Evolutionary conservation across 1,284 basidiomycete species (phyloP).

Genomic region (Fistulinella staudtii): DNA sequence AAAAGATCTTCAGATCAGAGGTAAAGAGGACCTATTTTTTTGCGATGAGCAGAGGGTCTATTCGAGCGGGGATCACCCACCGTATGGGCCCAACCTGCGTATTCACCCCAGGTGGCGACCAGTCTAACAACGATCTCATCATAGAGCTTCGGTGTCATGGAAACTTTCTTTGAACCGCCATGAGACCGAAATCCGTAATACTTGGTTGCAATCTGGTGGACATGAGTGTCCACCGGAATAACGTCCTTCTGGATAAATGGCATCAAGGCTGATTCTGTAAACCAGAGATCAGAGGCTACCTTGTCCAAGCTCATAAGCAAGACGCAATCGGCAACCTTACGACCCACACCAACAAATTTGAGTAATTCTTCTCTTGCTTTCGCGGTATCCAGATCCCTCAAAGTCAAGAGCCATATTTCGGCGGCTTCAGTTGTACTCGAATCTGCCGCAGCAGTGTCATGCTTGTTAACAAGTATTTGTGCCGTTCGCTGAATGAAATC

Average conservation of each 20-base stretch:
- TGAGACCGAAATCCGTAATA: constrained; percentile 69
- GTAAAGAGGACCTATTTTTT: constrained; percentile 52
- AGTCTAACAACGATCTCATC: constrained; percentile 71
- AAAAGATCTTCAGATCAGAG: constrained; percentile 50
- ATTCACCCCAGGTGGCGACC: constrained; percentile 69
- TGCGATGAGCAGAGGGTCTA: constrained; percentile 4
- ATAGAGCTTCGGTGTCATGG: constrained; percentile 78
- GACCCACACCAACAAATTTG: constrained; percentile 85
- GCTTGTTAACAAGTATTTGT: constrained; percentile 65
- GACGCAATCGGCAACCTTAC: constrained; percentile 95
- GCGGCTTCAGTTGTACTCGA: constrained; percentile 35
- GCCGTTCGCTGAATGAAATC: constrained; percentile 86
- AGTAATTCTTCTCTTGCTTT: constrained; percentile 75
- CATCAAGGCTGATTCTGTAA: too few relatives aligned
- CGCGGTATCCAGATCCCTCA: constrained; percentile 52
- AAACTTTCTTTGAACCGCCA: constrained; percentile 48
- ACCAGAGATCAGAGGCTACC: too few relatives aligned
- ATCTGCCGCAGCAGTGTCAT: constrained; percentile 30
- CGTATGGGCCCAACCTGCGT: constrained; percentile 92
- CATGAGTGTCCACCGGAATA: constrained; percentile 91
- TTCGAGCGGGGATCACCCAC: constrained; percentile 42
- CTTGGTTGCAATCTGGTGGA: constrained; percentile 82
- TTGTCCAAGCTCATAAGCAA: constrained; percentile 94
- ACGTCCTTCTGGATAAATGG: constrained; percentile 76
- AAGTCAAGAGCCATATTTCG: constrained; percentile 56